Evolutionary conservation across 1,284 basidiomycete genomes (phyloP).

Genomic region (Heterobasidion irregulare): DNA sequence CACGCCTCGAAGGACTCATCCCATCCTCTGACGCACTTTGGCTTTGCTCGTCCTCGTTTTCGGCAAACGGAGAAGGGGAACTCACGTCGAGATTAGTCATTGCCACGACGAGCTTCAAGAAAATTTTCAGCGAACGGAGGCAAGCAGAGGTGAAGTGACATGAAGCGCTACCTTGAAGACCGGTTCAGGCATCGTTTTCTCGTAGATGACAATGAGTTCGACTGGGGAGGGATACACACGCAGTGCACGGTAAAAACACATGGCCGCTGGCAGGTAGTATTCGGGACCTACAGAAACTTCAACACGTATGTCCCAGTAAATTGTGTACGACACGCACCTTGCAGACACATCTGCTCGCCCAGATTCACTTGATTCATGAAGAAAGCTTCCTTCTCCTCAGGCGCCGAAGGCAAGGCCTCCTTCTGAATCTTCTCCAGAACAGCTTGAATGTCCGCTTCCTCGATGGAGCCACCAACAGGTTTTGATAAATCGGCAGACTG

Average conservation of each 20-base stretch:
- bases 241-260: slow-evolving; percentile 90
- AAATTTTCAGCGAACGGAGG: slow-evolving; percentile 6
- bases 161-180: slow-evolving; percentile 65
- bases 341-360: slow-evolving; percentile 78
- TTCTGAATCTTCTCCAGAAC: slow-evolving; percentile 55
- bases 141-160: slow-evolving; percentile 1
- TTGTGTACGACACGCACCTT: slow-evolving; percentile 40
- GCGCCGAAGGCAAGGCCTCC: slow-evolving; percentile 57
- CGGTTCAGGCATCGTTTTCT: slow-evolving; percentile 83
- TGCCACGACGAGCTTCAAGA: slow-evolving; percentile 71
- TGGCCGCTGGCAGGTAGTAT: slow-evolving; percentile 73
- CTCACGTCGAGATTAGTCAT: slow-evolving; percentile 86
- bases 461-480: slow-evolving; percentile 16
- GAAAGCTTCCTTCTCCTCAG: slow-evolving; percentile 77
- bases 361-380: slow-evolving; percentile 87
- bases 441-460: slow-evolving; percentile 45
- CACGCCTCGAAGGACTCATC: slow-evolving; percentile 47
- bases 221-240: slow-evolving; percentile 91
- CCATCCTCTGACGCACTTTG: slow-evolving; percentile 40
- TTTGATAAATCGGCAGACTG: slow-evolving; percentile 22
- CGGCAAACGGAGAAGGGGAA: slow-evolving; percentile 38
- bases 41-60: slow-evolving; percentile 20
- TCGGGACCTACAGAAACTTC: slow-evolving; percentile 49
- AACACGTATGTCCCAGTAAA: background rate
- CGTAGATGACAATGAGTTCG: slow-evolving; percentile 88